Base-by-base conservation (phyloP, 257 asterid genomes). In the Jaltomata sinuosa region DNA sequence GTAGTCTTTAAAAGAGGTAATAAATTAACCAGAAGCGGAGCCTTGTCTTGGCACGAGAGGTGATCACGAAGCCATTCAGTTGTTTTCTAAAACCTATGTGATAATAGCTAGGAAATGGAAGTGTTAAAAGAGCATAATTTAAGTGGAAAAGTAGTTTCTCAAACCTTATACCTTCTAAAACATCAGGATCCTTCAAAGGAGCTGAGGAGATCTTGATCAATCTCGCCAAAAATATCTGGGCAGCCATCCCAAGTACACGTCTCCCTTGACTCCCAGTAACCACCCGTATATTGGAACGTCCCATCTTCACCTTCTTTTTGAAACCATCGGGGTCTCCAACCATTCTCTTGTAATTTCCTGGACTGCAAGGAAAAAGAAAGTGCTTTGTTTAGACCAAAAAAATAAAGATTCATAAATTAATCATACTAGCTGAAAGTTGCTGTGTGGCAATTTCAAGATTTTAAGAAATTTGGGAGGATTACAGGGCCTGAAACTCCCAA, bases 261-360 rank as follows among this genome's bases (percentile, higher is more conserved):
- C 79, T 96, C 94, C 19, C 99, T 90, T 57, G 99, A 90, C 91
- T 93, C 98, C 99, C 99, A 96, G 83, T 96, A 96, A 57, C 98
- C 97, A 47, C 98, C 98, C 11, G 76, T 53, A 80, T 91, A 96
- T 38, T 83, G 88, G 87, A 91, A 96, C 49, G 96, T 87, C 80
- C 97, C 97, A 54, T 86, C 90, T 59, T 89, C 96, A 10, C 92
- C 86, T 2, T 91, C 92, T 83, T 90, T 91, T 64, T 87, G 29
- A 85, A 96, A 96, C 99, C 99, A 96, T 85, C 93, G 89, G 0
- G 99, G 97, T 79, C 88, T 93, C 99, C 99, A 96, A 42, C 99
- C 99, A 71, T 90, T 87, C 88, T 94, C 98, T 93, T 96, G 99
- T 87, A 94, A 79, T 89, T 96, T 94, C 87, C 98, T 92, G 3